Conservation (phyloP, 1,139 yeast genomes). For the Scheffersomyces illinoinensis region DNA sequence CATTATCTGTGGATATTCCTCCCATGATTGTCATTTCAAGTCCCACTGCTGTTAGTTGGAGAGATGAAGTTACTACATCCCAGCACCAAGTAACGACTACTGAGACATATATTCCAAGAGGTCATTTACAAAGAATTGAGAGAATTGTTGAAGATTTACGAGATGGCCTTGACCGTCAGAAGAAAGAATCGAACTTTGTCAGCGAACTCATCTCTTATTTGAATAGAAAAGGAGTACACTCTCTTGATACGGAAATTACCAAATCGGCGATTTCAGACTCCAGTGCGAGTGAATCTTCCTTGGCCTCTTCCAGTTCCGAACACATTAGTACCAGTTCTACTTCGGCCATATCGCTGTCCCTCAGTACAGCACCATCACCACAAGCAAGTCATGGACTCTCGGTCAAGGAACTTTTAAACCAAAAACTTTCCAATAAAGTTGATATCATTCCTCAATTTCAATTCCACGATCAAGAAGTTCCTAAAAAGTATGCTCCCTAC, state of each 20-base stretch:
- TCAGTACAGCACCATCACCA: background rate
- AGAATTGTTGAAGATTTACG: background rate
- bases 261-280: background rate
- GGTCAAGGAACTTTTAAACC: slow-evolving; percentile 21
- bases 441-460: slow-evolving; percentile 28
- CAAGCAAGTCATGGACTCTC: slow-evolving; percentile 1
- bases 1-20: background rate
- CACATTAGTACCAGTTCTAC: background rate
- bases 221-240: background rate
- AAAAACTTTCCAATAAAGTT: slow-evolving; percentile 24
- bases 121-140: background rate
- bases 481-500: slow-evolving; percentile 10
- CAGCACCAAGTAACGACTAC: background rate
- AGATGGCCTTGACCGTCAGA: background rate
- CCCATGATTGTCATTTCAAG: background rate
- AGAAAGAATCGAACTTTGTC: background rate
- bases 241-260: background rate
- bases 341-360: background rate
- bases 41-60: background rate
- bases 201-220: background rate
- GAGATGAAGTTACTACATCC: background rate
- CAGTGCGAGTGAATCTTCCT: background rate
- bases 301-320: background rate
- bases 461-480: slow-evolving; percentile 13
- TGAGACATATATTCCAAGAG: background rate